Percentiles rank a stretch among this genome's conserved stretches.
phyloP scores from a whole-genome alignment of 192 early-diverging fungal species.

The Backusella tuberculispora region DNA sequence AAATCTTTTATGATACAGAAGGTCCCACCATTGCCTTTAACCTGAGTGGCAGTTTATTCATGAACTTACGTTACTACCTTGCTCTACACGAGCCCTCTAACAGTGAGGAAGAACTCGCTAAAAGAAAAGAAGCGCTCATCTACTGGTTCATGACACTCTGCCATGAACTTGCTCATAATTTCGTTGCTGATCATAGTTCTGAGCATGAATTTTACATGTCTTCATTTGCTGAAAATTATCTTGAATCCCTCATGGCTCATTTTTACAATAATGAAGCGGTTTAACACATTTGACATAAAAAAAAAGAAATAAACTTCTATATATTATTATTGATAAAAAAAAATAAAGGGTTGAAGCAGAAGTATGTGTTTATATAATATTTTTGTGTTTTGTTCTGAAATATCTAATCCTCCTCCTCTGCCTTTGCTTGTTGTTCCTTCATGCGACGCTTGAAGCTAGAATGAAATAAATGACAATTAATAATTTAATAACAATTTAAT shows the following conservation, averaged over 20 bases:
- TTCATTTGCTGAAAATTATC: conserved; percentile 74
- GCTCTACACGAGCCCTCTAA: conserved; percentile 60
- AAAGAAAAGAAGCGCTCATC: conserved; percentile 48
- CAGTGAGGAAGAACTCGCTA: conserved; percentile 26
- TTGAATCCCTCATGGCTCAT: conserved; percentile 48
- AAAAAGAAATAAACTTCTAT: background rate
- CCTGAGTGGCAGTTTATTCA: conserved; percentile 72
- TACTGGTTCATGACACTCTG: conserved; percentile 88
- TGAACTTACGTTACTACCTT: conserved; percentile 82
- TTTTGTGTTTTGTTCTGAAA: conserved; percentile 6
- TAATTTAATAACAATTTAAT: background rate
- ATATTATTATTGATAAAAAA: background rate
- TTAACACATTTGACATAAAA: background rate
- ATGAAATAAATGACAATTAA: background rate
- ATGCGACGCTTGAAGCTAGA: conserved; percentile 45
- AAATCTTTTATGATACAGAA: conserved; percentile 77
- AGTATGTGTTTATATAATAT: background rate
- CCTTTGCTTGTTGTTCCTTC: conserved; percentile 37
- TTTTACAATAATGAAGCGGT: conserved; percentile 1
- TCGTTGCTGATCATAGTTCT: conserved; percentile 67
- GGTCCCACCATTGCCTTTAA: conserved; percentile 84
- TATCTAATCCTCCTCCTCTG: conserved; percentile 39
- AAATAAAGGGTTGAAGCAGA: background rate
- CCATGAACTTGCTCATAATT: conserved; percentile 87
- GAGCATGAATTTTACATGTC: conserved; percentile 84